Conservation (phyloP, 2,329 filamentous ascomycete genomes). For the Colletotrichum sp. region DNA sequence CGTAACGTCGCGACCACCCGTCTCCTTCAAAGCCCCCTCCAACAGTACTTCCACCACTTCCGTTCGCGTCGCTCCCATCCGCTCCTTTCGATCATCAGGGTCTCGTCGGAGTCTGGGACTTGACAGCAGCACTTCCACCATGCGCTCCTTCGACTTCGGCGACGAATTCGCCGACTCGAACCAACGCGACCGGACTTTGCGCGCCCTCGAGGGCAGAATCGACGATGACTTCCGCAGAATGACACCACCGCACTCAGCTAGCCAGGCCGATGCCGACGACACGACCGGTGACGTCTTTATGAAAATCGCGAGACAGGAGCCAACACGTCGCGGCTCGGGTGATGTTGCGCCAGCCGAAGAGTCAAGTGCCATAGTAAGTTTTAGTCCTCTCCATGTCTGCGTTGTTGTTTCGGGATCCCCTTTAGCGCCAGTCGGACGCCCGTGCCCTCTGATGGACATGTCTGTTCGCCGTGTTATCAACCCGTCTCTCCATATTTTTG, state of each 20-base stretch:
- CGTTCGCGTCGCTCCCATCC: constrained; percentile 57
- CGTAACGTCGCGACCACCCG: constrained; percentile 47
- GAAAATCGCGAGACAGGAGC: constrained; percentile 61
- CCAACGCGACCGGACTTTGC: constrained; percentile 55
- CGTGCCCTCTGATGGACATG: constrained; percentile 11
- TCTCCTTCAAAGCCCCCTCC: constrained; percentile 53
- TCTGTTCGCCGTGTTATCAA: constrained; percentile 6
- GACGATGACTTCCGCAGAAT: constrained; percentile 42
- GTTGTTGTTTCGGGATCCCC: constrained; percentile 17
- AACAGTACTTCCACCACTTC: constrained; percentile 34
- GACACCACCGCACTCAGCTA: constrained; percentile 45
- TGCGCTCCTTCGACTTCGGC: constrained; percentile 48
- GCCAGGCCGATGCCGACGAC: constrained; percentile 51
- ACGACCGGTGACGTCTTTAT: constrained; percentile 62
- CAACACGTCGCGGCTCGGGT: constrained; percentile 40
- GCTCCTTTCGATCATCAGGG: constrained; percentile 61
- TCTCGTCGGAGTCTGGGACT: constrained; percentile 59
- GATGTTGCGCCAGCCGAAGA: constrained; percentile 37
- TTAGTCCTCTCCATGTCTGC: constrained; percentile 3
- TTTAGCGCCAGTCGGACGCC: constrained; percentile 10
- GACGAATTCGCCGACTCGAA: constrained; percentile 48
- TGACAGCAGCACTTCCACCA: constrained; percentile 55
- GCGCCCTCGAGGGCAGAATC: constrained; percentile 53
- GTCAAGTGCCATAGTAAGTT: constrained; percentile 53
- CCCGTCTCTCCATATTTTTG: constrained; percentile 9